These are phyloP conservation scores for Pythium utonaiense DNA, from an alignment of 352 stramenopile genomes.

Conservation along the genomic window DNA sequence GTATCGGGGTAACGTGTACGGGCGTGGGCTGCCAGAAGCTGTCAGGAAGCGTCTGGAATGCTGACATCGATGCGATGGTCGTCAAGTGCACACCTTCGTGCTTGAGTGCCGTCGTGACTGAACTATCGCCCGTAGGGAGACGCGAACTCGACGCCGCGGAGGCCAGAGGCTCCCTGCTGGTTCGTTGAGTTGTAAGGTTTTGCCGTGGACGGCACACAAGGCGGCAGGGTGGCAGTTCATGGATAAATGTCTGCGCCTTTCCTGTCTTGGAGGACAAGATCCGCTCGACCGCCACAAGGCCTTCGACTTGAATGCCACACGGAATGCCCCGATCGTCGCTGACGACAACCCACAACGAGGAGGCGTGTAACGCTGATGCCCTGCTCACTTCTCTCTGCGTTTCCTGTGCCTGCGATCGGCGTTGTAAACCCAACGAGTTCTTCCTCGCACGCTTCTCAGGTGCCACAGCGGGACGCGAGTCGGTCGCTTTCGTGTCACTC, in stretches of 20 bases:
- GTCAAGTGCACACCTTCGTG: constrained; percentile 3
- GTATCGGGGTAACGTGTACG: background rate
- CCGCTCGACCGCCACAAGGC: constrained; percentile 31
- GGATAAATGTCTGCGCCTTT: constrained; percentile 16
- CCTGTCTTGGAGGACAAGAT: background rate
- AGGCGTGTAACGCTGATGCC: background rate
- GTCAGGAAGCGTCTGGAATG: constrained; percentile 18
- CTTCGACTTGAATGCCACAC: constrained; percentile 35
- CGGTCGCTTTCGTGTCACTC: background rate
- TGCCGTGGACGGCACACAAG: constrained; percentile 26
- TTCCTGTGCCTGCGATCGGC: background rate
- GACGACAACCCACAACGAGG: constrained; percentile 1
- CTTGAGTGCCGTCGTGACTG: background rate
- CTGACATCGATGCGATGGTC: constrained; percentile 13
- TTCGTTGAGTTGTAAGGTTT: background rate
- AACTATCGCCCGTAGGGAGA: background rate
- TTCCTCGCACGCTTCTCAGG: background rate
- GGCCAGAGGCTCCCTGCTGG: background rate
- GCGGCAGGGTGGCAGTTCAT: constrained; percentile 32
- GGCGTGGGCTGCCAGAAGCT: constrained; percentile 4
- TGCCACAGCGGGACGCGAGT: background rate
- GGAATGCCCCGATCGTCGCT: background rate
- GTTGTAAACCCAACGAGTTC: background rate
- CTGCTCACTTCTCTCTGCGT: background rate
- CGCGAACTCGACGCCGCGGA: background rate